These are phyloP conservation scores for Barnettozyma pratensis DNA, from an alignment of 805 yeast genomes.

Conservation along the genomic window DNA sequence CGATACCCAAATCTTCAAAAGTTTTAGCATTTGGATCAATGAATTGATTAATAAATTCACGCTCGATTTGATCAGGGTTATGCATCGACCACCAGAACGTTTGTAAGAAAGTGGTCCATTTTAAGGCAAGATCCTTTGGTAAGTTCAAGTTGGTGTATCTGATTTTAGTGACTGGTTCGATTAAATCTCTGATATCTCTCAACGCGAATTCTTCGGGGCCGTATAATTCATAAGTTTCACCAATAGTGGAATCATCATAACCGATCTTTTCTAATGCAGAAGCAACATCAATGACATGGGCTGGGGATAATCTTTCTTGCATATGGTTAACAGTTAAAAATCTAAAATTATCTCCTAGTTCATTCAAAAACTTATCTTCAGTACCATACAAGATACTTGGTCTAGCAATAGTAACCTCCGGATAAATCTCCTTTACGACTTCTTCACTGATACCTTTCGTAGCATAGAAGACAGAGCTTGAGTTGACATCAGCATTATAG, in stretches of 20 bases:
- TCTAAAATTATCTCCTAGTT: slow-evolving; percentile 48
- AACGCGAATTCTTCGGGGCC: slow-evolving; percentile 66
- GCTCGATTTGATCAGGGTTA: slow-evolving; percentile 70
- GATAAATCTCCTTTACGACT: slow-evolving; percentile 59
- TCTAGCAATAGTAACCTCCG: slow-evolving; percentile 79
- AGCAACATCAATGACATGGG: slow-evolving; percentile 76
- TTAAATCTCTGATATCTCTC: slow-evolving; percentile 62
- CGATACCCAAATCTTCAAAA: slow-evolving; percentile 68
- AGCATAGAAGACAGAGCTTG: slow-evolving; percentile 66
- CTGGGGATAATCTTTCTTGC: slow-evolving; percentile 60
- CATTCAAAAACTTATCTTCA: slow-evolving; percentile 64
- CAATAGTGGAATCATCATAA: slow-evolving; percentile 74
- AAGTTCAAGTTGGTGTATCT: slow-evolving; percentile 34
- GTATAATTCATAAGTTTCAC: slow-evolving; percentile 66
- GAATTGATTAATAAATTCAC: slow-evolving; percentile 63
- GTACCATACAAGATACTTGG: slow-evolving; percentile 79
- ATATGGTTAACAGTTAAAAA: slow-evolving; percentile 64
- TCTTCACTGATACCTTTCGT: slow-evolving; percentile 78
- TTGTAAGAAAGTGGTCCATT: slow-evolving; percentile 32
- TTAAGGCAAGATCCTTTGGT: slow-evolving; percentile 33
- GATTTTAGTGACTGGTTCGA: slow-evolving; percentile 52
- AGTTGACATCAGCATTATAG: slow-evolving; percentile 65
- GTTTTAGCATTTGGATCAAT: slow-evolving; percentile 57
- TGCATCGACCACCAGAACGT: slow-evolving; percentile 40
- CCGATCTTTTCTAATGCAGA: slow-evolving; percentile 73